phyloP scores from a whole-genome alignment of 768 basidiomycete species.

The Aureoboletus auriporus region DNA sequence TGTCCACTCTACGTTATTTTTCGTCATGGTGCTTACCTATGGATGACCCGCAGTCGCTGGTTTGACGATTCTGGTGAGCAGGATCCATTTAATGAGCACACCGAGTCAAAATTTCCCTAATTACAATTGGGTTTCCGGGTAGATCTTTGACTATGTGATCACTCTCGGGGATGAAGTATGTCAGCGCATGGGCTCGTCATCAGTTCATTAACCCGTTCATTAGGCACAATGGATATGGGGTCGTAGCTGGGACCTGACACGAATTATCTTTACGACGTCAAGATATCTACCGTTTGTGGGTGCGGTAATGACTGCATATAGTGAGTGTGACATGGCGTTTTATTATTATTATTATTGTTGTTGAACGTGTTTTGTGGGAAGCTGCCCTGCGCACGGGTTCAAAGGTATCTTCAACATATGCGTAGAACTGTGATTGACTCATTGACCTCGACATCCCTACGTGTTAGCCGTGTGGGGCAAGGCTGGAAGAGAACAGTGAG shows the following conservation, averaged over 20 bases:
- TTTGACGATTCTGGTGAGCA: constrained; percentile 13
- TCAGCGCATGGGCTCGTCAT: neutral
- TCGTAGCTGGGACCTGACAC: constrained; percentile 12
- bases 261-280: constrained; percentile 13
- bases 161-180: constrained; percentile 11
- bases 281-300: constrained; percentile 20
- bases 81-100: neutral
- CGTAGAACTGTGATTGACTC: neutral
- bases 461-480: neutral
- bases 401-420: constrained; percentile 2
- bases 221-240: constrained; percentile 20
- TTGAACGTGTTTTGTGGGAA: neutral
- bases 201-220: neutral
- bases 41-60: constrained; percentile 9
- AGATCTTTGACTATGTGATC: constrained; percentile 11
- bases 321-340: constrained; percentile 1
- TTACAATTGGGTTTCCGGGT: neutral
- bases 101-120: neutral
- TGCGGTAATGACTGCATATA: constrained; percentile 7
- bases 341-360: too few relatives aligned
- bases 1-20: neutral
- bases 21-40: neutral
- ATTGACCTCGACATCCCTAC: too few relatives aligned
- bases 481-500: constrained; percentile 8
- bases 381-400: constrained; percentile 5